These are phyloP conservation scores for Penicillium psychrosexuale DNA, from an alignment of 2,329 filamentous ascomycete genomes.

Conservation along the genomic window DNA sequence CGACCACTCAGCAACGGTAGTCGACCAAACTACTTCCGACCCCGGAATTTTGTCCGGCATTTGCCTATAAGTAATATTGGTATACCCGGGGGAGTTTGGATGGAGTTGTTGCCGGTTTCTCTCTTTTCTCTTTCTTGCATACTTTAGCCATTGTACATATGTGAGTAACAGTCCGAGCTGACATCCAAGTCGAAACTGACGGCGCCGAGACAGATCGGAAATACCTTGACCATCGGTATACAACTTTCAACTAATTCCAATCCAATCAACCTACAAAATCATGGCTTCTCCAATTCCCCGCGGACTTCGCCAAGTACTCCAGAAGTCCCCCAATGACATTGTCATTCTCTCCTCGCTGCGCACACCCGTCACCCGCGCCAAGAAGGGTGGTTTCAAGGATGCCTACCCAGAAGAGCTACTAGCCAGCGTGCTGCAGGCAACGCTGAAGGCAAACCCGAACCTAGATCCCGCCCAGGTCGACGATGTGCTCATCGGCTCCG, in stretches of 20 bases:
- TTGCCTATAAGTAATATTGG: constrained; percentile 29
- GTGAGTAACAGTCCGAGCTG: not conserved
- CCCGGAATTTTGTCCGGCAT: constrained; percentile 43
- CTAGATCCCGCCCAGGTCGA: constrained; percentile 68
- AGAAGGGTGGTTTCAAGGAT: constrained; percentile 80
- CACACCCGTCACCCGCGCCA: constrained; percentile 78
- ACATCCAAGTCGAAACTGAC: not conserved
- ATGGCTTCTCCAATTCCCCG: constrained; percentile 54
- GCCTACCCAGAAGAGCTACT: constrained; percentile 90
- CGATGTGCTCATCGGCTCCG: constrained; percentile 82
- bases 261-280: constrained; percentile 13
- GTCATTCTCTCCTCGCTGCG: constrained; percentile 89
- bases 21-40: constrained; percentile 24
- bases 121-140: not conserved
- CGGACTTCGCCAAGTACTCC: constrained; percentile 71
- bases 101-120: constrained; percentile 8
- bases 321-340: constrained; percentile 75
- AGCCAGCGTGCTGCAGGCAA: constrained; percentile 60
- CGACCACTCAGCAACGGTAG: constrained; percentile 18
- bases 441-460: constrained; percentile 67
- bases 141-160: not conserved
- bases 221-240: constrained; percentile 5
- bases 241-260: constrained; percentile 6
- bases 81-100: not conserved
- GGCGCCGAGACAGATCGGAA: not conserved